phyloP scores from a whole-genome alignment of 2,329 filamentous ascomycete species.

The Fusarium chlamydosporum region DNA sequence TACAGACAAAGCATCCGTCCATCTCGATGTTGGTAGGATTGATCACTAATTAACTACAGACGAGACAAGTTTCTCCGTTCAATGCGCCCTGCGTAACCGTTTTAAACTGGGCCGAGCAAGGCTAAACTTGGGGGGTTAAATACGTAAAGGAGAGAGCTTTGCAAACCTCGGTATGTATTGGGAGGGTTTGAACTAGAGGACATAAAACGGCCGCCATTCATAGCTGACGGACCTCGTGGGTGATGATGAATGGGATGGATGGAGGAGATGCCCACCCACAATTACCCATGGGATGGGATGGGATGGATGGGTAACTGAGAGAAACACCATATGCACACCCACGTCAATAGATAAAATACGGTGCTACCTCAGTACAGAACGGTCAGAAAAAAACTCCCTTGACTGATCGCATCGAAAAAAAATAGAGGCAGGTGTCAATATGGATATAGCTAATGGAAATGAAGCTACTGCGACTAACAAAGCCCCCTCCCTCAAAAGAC shows the following conservation, averaged over 20 bases:
- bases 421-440: background rate
- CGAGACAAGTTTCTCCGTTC: conserved; percentile 26
- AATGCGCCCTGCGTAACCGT: conserved; percentile 30
- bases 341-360: background rate
- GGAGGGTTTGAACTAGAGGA: conserved; percentile 2
- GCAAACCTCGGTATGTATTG: background rate
- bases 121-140: conserved; percentile 8
- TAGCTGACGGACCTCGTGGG: background rate
- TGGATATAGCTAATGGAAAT: background rate
- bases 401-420: background rate
- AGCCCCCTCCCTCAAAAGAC: background rate
- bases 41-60: conserved; percentile 12
- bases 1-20: conserved; percentile 1
- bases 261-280: conserved; percentile 12
- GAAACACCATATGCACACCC: conserved; percentile 1
- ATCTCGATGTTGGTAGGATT: conserved; percentile 27
- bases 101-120: conserved; percentile 41
- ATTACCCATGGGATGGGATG: conserved; percentile 12
- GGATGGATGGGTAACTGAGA: background rate
- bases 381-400: background rate
- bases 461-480: conserved; percentile 12
- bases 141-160: background rate
- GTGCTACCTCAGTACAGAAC: background rate
- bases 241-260: background rate
- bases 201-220: conserved; percentile 34